phyloP scores from a whole-genome alignment of 2,329 filamentous ascomycete species.

The Diaporthe australafricana region DNA sequence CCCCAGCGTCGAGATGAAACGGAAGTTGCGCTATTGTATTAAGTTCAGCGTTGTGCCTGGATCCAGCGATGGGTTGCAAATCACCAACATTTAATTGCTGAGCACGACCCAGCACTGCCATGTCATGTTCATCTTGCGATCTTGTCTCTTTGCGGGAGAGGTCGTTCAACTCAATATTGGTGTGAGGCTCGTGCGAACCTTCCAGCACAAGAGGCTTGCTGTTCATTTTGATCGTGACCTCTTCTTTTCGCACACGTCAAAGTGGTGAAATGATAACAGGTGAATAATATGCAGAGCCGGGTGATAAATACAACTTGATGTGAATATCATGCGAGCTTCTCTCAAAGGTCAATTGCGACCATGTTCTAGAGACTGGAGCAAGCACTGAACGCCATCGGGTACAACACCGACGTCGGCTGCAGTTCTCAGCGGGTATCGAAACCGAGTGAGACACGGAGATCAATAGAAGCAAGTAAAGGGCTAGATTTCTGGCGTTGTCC shows the following conservation, averaged over 20 bases:
- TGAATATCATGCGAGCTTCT: neutral
- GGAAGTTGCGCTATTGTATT: slow-evolving; percentile 56
- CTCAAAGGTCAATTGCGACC: neutral
- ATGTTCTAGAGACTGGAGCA: neutral
- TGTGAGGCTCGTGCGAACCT: neutral
- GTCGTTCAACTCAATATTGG: slow-evolving; percentile 39
- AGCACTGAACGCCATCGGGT: neutral
- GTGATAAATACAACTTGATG: neutral
- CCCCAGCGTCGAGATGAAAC: slow-evolving; percentile 61
- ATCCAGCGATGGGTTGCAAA: neutral
- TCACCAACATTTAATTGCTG: slow-evolving; percentile 44
- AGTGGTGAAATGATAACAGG: neutral
- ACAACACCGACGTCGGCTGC: neutral
- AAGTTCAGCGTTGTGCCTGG: neutral
- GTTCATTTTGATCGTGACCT: neutral
- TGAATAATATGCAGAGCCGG: neutral
- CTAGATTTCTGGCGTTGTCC: neutral
- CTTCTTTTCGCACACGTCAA: neutral
- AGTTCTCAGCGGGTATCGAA: neutral
- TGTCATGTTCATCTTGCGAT: slow-evolving; percentile 47
- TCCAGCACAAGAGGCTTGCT: slow-evolving; percentile 29
- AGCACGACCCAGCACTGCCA: slow-evolving; percentile 46
- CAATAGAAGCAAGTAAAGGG: neutral
- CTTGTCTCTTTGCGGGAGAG: slow-evolving; percentile 42
- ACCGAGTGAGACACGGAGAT: neutral